Evolutionary conservation across 2,329 filamentous ascomycete genomes (phyloP).

Genomic region (Chrysoporthe cubensis): DNA sequence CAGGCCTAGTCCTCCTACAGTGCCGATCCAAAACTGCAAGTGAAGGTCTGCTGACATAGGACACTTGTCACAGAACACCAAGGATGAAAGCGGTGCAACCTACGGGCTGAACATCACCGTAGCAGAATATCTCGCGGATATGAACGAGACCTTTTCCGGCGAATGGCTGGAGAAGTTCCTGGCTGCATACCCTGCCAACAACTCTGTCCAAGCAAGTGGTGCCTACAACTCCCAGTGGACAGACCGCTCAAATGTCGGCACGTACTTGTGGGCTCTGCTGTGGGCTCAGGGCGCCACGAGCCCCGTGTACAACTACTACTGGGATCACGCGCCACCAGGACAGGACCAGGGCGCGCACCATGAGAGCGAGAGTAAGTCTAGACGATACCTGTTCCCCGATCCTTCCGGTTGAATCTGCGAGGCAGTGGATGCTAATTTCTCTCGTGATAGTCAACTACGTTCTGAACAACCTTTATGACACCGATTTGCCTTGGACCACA

Average conservation of each 20-base stretch:
- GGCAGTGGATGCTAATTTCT: background rate
- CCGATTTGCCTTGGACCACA: background rate
- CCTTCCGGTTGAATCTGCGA: background rate
- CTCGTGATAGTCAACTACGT: constrained; percentile 38
- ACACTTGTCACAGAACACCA: constrained; percentile 30
- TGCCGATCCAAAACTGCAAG: too few relatives aligned
- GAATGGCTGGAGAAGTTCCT: constrained; percentile 26
- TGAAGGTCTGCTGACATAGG: too few relatives aligned
- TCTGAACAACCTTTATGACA: constrained; percentile 40
- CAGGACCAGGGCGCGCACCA: constrained; percentile 42
- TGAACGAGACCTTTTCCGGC: constrained; percentile 31
- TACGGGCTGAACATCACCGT: constrained; percentile 32
- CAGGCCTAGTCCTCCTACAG: too few relatives aligned
- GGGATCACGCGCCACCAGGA: constrained; percentile 39
- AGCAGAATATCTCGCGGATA: constrained; percentile 31
- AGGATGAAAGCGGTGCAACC: constrained; percentile 35
- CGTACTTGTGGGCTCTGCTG: constrained; percentile 33
- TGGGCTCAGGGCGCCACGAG: constrained; percentile 29
- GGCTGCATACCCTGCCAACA: constrained; percentile 30
- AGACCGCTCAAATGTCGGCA: constrained; percentile 35
- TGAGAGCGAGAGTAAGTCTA: constrained; percentile 36
- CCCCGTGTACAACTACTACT: background rate
- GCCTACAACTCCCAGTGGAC: constrained; percentile 33
- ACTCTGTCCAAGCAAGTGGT: constrained; percentile 26
- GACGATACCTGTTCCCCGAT: background rate